Base-by-base conservation (phyloP, 768 basidiomycete genomes). In the Lentinula sp. region DNA sequence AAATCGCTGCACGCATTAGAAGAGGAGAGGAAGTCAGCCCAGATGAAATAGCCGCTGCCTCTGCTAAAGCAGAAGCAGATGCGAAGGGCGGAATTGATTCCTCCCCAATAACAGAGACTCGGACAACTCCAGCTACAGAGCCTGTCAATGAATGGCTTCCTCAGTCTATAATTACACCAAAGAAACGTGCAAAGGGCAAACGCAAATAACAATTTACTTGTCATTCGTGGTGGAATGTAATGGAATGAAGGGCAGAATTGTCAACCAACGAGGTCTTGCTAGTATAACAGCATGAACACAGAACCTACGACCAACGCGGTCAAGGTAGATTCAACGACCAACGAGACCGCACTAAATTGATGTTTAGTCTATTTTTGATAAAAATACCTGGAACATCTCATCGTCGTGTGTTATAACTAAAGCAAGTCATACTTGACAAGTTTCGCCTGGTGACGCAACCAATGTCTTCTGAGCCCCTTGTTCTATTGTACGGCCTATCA, bases 1-100 rank as follows among this genome's bases (percentile, higher is more conserved):
- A 82, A 65, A 80, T 84, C 45, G 81, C 81, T 23, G 81, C 78
- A 4, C 79, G 83, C 11, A 71, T 84, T 34, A 69, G 77, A 51
- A 70, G 80, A 48, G 83, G 83, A 1, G 83, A 84, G 66, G 70
- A 80, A 21, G 83, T 84, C 11, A 78, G 74, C 59, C 77, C 81
- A 1, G 81, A 80, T 42, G 83, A 84, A 64, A 80, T 84, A 54
- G 74, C 78, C 7, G 76, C 73, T 28, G 80, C 83, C 0, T 71
- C 76, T 35, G 76, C 73, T 15, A 71, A 75, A 51, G 78, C 78
- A 43, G 75, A 80, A 40, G 72, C 72, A 34, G 67, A 71, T 31
- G 74, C 31, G 15, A 31, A 31, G 57, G 15, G 39, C 16, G 43
- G 28, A 21, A 21, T 28, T 32, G 39, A 35, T 7, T 46, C 48